Evolutionary conservation across 495 filamentous ascomycete genomes (phyloP), one percentile per base, ranked within the genome.

Genomic region (Penicillium parvum): DNA sequence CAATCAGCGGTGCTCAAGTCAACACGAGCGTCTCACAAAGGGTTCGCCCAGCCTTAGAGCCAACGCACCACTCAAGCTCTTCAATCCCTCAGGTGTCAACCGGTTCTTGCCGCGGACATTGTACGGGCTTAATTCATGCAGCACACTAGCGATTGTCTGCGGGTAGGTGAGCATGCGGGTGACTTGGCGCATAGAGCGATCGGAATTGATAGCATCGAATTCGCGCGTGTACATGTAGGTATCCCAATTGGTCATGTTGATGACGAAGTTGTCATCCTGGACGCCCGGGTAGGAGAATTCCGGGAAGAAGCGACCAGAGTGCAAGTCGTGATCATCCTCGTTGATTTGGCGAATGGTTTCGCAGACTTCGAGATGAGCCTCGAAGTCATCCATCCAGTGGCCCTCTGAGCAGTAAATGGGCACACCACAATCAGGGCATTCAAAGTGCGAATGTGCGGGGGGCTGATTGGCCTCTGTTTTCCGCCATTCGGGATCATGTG

Each of bases 171-270:
- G 73, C 56, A 97, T 75, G 44, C 84, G 78, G 5, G 92, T 99
- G 14, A 85, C 89, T 65, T 99, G 92, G 42, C 92, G 75, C 77
- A 97, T 79, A 49, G 78, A 83, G 23, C 90, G 74, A 46, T 91
- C 88, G 30, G 86, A 78, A 51, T 99, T 86, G 55, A 99, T 85
- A 6, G 92, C 92, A 26, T 79, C 74, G 57, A 89, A 96, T 43
- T 90, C 81, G 32, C 94, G 75, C 2, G 89, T 87, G 58, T 95
- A 99, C 34, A 97, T 66, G 45, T 88, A 87, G 0, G 92, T 96
- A 58, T 99, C 92, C 92, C 92, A 99, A 63, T 92, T 97, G 22
- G 86, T 95, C 85, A 97, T 90, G 70, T 99, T 99, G 38, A 95
- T 77, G 50, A 91, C 70, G 37, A 85, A 85, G 58, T 95, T 90